Evolutionary conservation across 2,329 filamentous ascomycete genomes (phyloP).

Genomic region (Colletotrichum tofieldiae): DNA sequence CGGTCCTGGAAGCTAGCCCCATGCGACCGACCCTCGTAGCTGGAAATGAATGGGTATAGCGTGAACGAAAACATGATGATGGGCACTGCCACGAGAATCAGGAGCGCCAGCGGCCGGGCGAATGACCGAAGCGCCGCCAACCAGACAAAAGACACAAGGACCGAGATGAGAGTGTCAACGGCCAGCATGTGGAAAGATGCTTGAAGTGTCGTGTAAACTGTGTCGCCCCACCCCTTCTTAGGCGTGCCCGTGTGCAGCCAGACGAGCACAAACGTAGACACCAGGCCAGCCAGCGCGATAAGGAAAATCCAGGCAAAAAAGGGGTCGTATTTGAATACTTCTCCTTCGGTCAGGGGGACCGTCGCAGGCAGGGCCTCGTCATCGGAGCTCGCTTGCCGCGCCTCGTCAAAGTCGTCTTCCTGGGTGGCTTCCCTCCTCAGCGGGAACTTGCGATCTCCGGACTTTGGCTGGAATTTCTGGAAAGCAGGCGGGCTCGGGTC

Average conservation of each 20-base stretch:
- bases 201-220: conserved; percentile 91
- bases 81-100: conserved; percentile 88
- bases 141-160: conserved; percentile 92
- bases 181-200: conserved; percentile 91
- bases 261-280: conserved; percentile 91
- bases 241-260: conserved; percentile 89
- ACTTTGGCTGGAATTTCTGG: conserved; percentile 68
- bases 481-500: conserved; percentile 74
- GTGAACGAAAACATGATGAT: conserved; percentile 90
- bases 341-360: conserved; percentile 72
- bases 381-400: conserved; percentile 57
- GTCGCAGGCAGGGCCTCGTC: conserved; percentile 57
- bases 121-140: conserved; percentile 90
- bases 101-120: conserved; percentile 84
- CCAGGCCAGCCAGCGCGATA: conserved; percentile 85
- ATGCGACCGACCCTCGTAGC: conserved; percentile 83
- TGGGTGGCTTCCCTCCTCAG: conserved; percentile 60
- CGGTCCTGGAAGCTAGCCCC: conserved; percentile 88
- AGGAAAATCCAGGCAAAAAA: conserved; percentile 95
- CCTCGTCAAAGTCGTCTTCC: conserved; percentile 65
- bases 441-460: conserved; percentile 57
- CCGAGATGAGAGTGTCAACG: conserved; percentile 90
- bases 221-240: conserved; percentile 87
- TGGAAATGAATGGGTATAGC: conserved; percentile 91
- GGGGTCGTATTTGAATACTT: conserved; percentile 86